Evolutionary conservation across 331 rosid genomes (phyloP), one percentile per base, ranked within the genome.

Genomic region (Malus hybrid): DNA sequence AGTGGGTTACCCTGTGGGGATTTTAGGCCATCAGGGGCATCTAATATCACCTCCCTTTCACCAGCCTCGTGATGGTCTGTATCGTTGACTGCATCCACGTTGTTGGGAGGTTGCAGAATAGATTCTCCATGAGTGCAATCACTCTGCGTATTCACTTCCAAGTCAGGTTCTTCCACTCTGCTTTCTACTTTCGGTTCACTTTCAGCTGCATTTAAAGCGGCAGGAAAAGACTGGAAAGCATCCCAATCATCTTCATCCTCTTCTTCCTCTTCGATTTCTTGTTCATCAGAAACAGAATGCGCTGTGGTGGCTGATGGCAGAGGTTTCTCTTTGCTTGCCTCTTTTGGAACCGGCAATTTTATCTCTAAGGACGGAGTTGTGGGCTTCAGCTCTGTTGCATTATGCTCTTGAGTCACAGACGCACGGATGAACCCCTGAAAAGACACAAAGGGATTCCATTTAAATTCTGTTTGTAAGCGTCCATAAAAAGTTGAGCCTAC

Each of bases 201-300:
- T 69, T 66, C 88, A 66, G 77, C 86, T 75, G 83, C 89, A 79
- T 50, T 81, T 84, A 79, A 73, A 55, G 97, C 83, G 69, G 89
- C 90, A 54, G 98, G 88, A 69, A 93, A 88, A 69, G 98, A 93
- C 85, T 91, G 98, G 80, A 91, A 93, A 59, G 90, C 84, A 85
- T 93, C 98, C 98, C 98, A 93, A 71, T 91, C 97, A 77, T 93
- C 96, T 39, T 91, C 97, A 70, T 89, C 87, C 28, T 80, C 85
- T 1, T 85, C 90, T 22, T 54, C 84, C 44, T 78, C 72, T 72
- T 75, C 75, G 6, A 36, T 69, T 59, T 24, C 76, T 10, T 31
- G 73, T 3, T 29, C 18, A 63, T 64, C 73, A 67, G 82, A 81
- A 12, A 78, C 80, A 14, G 72, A 20, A 65, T 65, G 44, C 19